Percentiles rank a stretch among this genome's conserved stretches.
Evolutionary conservation across 2,329 filamentous ascomycete species (phyloP).

Genomic region (Alternaria tenuissima): DNA sequence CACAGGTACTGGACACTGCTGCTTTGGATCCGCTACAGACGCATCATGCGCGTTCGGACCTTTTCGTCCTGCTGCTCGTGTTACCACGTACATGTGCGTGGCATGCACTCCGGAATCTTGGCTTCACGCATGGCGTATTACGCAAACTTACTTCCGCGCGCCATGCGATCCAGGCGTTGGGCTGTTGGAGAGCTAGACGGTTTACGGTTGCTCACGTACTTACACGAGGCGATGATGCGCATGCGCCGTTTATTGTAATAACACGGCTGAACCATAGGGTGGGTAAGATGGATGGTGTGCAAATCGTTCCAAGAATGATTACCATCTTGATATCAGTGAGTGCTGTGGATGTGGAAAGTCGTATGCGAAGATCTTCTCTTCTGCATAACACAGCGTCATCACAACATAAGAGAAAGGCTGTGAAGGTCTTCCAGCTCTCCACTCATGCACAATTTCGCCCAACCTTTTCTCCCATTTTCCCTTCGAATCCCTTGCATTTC

Average conservation of each 20-base stretch:
- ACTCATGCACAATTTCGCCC: neutral
- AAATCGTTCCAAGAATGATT: neutral
- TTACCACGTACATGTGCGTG: slow-evolving; percentile 4
- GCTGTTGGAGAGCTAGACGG: neutral
- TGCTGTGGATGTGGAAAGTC: neutral
- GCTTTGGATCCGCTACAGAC: neutral
- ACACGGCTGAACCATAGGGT: neutral
- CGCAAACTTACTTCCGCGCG: slow-evolving; percentile 11
- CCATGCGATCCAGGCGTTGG: neutral
- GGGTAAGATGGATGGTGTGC: neutral
- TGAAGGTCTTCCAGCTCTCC: neutral
- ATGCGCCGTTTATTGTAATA: neutral
- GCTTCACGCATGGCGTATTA: slow-evolving; percentile 1
- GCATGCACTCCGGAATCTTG: slow-evolving; percentile 4
- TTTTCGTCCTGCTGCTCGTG: neutral
- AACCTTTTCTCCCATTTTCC: too few species aligned
- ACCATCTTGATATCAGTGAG: neutral
- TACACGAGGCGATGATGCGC: neutral
- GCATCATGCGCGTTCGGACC: slow-evolving; percentile 9
- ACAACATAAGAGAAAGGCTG: neutral
- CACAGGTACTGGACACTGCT: neutral
- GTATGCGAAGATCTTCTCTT: neutral
- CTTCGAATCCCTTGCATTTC: neutral
- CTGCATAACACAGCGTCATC: neutral
- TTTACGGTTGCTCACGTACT: neutral